phyloP scores from a whole-genome alignment of 2,329 filamentous ascomycete genomes.

The Beauveria bassiana region DNA sequence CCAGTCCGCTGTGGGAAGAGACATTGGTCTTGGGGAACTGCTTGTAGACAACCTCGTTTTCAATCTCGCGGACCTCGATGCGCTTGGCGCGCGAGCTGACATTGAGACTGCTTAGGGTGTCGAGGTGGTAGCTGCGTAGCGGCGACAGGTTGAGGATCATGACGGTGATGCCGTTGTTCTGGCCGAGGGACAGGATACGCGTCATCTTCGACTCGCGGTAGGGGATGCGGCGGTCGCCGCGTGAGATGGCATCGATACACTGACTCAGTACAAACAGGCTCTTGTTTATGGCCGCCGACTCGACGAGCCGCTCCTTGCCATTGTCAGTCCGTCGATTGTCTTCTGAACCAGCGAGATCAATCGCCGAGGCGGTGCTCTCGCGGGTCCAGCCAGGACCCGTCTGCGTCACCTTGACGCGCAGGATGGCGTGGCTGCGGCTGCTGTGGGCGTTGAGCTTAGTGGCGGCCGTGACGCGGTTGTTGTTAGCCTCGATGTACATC shows the following conservation, averaged over 20 bases:
- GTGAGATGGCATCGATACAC: constrained; percentile 88
- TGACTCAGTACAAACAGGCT: constrained; percentile 90
- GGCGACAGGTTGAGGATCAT: constrained; percentile 96
- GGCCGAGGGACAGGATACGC: constrained; percentile 79
- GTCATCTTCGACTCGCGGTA: constrained; percentile 98
- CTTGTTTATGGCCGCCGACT: constrained; percentile 96
- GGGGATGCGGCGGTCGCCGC: constrained; percentile 68
- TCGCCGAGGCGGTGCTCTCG: constrained; percentile 82
- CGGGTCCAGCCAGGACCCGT: constrained; percentile 58
- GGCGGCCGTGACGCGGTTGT: constrained; percentile 78
- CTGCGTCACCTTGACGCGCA: constrained; percentile 83
- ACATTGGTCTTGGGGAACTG: constrained; percentile 53
- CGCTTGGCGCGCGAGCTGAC: constrained; percentile 94
- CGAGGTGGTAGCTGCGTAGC: constrained; percentile 84
- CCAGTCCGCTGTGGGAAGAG: constrained; percentile 24
- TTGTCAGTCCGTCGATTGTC: constrained; percentile 94
- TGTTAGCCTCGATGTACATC: constrained; percentile 86
- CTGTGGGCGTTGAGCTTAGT: constrained; percentile 92
- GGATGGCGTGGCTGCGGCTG: constrained; percentile 80
- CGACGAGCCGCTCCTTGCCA: constrained; percentile 83
- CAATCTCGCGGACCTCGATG: constrained; percentile 90
- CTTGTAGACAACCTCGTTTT: constrained; percentile 89
- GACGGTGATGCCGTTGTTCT: constrained; percentile 90
- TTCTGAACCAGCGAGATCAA: constrained; percentile 91
- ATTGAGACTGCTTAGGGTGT: constrained; percentile 88